Base-by-base conservation (phyloP, 805 yeast species). In the Barnettozyma vustinii region DNA sequence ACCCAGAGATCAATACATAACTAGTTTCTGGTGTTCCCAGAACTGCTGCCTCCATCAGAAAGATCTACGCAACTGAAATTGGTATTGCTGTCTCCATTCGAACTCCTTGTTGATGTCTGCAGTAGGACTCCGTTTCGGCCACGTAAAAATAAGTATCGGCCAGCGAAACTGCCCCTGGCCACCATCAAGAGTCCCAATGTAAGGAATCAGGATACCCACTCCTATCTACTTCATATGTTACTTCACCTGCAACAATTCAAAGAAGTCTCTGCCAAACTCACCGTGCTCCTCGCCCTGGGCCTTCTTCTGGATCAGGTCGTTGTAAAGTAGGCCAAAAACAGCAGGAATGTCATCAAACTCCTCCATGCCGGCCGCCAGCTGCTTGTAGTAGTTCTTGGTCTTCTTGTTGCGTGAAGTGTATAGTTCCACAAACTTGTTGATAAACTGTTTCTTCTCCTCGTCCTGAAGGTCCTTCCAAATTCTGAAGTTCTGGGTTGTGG, bases 301-400 rank as follows among this genome's bases (percentile, higher is more conserved):
- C 26, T 50, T 44, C 47, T 60, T 61, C 16, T 58, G 63, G 21
- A 54, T 48, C 13, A 68, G 55, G 42, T 68, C 72, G 44, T 64
- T 66, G 56, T 68, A 68, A n/a, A 68, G 44, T n/a, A 68, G 51
- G 3, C 72, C 72, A 50, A 66, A 68, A n/a, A 67, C 63, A 26
- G 68, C 60, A 18, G 72, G 72, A 20, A 68, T 62, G 44, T 68
- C 72, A 45, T 57, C 65, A 42, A 58, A 55, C 40, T 66, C 71
- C 9, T 67, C 70, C 72, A 68, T 68, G 1, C 68, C 72, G 12
- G 56, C 53, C 1, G 68, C 62, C 26, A 68, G 42, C n/a, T 65
- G 65, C 26, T 60, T 60, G 50, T 66, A 65, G 50, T 68, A 67
- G 45, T 69, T 67, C 54, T 67, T 67, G 9, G 66, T 61, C 44